Evolutionary conservation across 768 basidiomycete genomes (phyloP).

Genomic region (Tulasnella sp.): DNA sequence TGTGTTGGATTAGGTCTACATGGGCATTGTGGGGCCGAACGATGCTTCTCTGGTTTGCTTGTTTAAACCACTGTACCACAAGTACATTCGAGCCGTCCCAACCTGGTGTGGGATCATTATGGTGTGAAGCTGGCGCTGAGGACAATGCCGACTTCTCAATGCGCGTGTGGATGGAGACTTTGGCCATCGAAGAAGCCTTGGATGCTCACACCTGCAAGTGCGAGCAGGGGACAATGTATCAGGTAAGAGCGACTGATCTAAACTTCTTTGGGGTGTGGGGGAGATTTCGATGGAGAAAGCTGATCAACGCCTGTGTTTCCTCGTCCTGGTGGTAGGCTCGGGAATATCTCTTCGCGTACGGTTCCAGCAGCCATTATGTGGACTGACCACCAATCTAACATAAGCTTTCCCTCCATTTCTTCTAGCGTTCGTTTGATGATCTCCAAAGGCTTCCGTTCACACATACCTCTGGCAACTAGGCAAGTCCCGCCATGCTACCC

Average conservation of each 20-base stretch:
- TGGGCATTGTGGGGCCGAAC: conserved; percentile 11
- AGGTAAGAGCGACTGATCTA: background rate
- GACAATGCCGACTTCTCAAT: conserved; percentile 14
- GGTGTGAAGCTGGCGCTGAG: background rate
- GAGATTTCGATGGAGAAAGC: no score
- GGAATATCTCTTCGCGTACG: conserved; percentile 4
- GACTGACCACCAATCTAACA: background rate
- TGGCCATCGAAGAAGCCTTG: conserved; percentile 13
- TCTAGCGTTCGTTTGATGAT: conserved; percentile 1
- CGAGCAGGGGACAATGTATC: conserved; percentile 15
- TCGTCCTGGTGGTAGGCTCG: background rate
- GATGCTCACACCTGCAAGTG: conserved; percentile 12
- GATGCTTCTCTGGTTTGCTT: conserved; percentile 8
- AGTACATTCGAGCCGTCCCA: background rate
- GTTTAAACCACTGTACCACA: background rate
- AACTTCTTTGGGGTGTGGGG: no score
- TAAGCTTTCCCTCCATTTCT: background rate
- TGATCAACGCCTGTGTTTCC: background rate
- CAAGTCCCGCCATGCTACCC: background rate
- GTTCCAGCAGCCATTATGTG: background rate
- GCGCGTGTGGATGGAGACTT: conserved; percentile 15
- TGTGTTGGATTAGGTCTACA: background rate
- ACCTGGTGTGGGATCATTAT: no score
- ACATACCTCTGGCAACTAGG: background rate
- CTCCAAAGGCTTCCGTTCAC: background rate